Evolutionary conservation across 768 basidiomycete species (phyloP).

Genomic region (Mycena belliarum): DNA sequence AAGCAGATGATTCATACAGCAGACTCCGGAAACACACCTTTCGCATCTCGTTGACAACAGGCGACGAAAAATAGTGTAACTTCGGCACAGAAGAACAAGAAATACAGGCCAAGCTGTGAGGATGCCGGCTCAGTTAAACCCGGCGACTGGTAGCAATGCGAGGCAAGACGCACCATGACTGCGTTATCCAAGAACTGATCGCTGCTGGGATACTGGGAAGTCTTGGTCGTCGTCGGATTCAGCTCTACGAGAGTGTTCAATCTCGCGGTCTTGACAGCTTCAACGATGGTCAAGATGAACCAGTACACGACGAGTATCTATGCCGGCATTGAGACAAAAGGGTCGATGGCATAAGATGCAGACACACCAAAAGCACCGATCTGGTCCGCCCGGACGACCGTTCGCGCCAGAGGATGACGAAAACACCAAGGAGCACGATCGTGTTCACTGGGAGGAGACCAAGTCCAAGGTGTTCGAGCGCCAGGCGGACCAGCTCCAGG

Average conservation of each 20-base stretch:
- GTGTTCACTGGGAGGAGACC: constrained; percentile 30
- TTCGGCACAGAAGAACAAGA: constrained; percentile 17
- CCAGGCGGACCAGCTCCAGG: constrained; percentile 30
- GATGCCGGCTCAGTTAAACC: neutral
- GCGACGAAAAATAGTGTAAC: constrained; percentile 7
- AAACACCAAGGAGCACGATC: constrained; percentile 21
- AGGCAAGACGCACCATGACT: constrained; percentile 28
- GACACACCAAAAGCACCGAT: constrained; percentile 21
- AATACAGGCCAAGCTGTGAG: constrained; percentile 17
- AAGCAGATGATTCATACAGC: constrained; percentile 8
- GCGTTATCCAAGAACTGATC: constrained; percentile 30
- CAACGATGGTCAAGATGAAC: constrained; percentile 24
- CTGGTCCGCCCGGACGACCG: constrained; percentile 19
- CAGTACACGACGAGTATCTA: constrained; percentile 28
- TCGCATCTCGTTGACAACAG: neutral
- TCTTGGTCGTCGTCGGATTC: constrained; percentile 24
- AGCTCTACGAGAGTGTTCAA: constrained; percentile 20
- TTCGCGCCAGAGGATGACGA: constrained; percentile 23
- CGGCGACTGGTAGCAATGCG: neutral
- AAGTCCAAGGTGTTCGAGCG: constrained; percentile 28
- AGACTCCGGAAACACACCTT: constrained; percentile 1
- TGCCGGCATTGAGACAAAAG: neutral
- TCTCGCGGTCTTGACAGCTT: constrained; percentile 23
- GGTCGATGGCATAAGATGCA: neutral
- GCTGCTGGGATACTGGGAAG: constrained; percentile 26